Evolutionary conservation across 768 basidiomycete species (phyloP), one percentile per base, ranked within the genome.

Genomic region (Mycena epipterygia): DNA sequence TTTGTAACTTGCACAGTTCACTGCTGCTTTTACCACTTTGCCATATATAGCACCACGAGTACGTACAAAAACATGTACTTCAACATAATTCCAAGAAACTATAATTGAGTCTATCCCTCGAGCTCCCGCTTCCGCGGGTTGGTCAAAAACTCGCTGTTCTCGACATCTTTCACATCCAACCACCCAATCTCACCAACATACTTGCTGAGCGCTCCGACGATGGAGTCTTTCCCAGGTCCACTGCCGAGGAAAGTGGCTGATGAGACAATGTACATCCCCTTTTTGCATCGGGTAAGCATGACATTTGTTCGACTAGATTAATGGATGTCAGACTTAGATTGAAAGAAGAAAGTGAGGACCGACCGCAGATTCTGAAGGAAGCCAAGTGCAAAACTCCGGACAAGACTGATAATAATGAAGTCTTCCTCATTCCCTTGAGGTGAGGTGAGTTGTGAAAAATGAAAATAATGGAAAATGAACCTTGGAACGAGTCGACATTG

Each of bases 281-380:
- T 84, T 78, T 92, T 91, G 85, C 91, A 94, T 41, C 95, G 88
- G 53, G 90, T 91, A 11, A 95, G 89, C 93, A 96, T 95, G 67
- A 96, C 94, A 90, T 96, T 95, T 61, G 92, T 91, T 21, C 95
- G 86, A 32, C 72, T 73, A 35, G n/a, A 27, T 16, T 32, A n/a
- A 48, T 44, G 7, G n/a, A 48, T 21, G 11, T 68, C 25, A 70
- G 46, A 44, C 32, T 30, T 0, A 21, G 30, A 33, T 0, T 27
- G 6, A 32, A 29, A 12, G 23, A 30, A 33, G 9, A 25, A 37
- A 33, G 32, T 19, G n/a, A 49, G n/a, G 21, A 62, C 68, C 8
- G 16, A 67, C 72, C 91, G 86, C 13, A 85, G 72, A 74, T 90
- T 90, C 17, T 79, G 76, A 37, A 96, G 82, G 72, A 96, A 96